Evolutionary conservation across 768 basidiomycete genomes (phyloP).

Genomic region (Calocybe gangraenosa): DNA sequence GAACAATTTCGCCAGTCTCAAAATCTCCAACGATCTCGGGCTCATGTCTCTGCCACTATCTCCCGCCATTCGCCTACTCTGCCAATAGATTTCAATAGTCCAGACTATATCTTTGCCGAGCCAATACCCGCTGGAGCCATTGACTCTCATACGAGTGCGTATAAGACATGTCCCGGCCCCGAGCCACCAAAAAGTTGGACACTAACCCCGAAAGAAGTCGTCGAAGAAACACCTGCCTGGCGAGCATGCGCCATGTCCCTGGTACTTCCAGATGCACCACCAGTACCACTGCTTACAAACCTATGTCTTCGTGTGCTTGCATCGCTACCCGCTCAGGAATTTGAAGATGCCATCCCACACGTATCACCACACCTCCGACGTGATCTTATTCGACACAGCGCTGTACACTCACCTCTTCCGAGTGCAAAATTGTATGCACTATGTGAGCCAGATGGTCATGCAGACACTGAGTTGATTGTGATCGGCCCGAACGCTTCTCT

Average conservation of each 20-base stretch:
- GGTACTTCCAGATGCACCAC: constrained; percentile 32
- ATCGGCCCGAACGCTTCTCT: constrained; percentile 50
- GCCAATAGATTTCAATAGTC: constrained; percentile 6
- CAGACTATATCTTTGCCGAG: not conserved
- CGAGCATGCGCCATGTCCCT: constrained; percentile 54
- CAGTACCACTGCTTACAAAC: constrained; percentile 47
- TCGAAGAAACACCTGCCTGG: constrained; percentile 36
- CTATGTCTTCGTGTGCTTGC: constrained; percentile 55
- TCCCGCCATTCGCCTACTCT: constrained; percentile 10
- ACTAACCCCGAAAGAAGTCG: constrained; percentile 24
- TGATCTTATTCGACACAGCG: constrained; percentile 52
- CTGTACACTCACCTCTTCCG: constrained; percentile 54
- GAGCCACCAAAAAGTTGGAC: constrained; percentile 58
- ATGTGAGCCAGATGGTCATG: constrained; percentile 45
- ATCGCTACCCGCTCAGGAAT: constrained; percentile 30
- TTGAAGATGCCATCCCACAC: constrained; percentile 29
- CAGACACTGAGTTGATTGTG: constrained; percentile 61
- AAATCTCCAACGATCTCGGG: constrained; percentile 41
- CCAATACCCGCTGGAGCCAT: not conserved
- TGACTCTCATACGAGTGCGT: constrained; percentile 2
- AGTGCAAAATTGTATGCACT: constrained; percentile 46
- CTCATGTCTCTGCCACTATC: constrained; percentile 24
- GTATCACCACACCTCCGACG: constrained; percentile 51
- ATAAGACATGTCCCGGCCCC: constrained; percentile 40
- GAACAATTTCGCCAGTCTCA: constrained; percentile 67